phyloP scores from a whole-genome alignment of 148 eudicot species.

The Selenicereus undatus region DNA sequence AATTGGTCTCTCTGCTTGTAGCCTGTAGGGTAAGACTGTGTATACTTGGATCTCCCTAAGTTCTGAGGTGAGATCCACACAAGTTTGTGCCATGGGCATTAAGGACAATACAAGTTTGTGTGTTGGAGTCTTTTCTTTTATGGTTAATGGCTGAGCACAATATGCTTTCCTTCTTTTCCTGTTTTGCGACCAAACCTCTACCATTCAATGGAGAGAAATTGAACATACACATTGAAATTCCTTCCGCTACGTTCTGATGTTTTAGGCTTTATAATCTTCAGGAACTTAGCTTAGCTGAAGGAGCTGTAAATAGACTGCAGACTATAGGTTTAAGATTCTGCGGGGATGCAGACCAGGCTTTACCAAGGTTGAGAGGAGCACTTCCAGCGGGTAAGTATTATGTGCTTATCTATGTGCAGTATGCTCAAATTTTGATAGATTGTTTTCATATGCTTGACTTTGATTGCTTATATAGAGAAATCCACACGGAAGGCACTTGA shows the following conservation, averaged over 20 bases:
- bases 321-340: constrained; percentile 84
- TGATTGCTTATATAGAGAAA: constrained; percentile 49
- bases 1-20: no score
- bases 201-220: background rate
- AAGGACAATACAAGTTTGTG: no score
- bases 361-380: constrained; percentile 92
- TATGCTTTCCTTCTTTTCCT: background rate
- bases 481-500: constrained; percentile 78
- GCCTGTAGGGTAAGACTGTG: no score
- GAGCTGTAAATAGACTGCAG: constrained; percentile 81
- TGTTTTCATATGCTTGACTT: constrained; percentile 4
- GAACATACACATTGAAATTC: no score
- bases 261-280: constrained; percentile 32
- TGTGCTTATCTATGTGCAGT: background rate
- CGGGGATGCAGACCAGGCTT: constrained; percentile 78
- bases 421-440: constrained; percentile 7
- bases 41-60: no score
- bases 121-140: no score
- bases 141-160: background rate
- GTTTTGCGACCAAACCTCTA: background rate
- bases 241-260: constrained; percentile 2
- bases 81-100: no score
- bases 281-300: constrained; percentile 86
- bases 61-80: no score
- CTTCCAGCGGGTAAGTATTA: constrained; percentile 67